A percentile compares a stretch with the other conserved stretches of the same genome.
Evolutionary conservation across 208 protist genomes (phyloP).

Genomic region (Trypanosoma congolense): DNA sequence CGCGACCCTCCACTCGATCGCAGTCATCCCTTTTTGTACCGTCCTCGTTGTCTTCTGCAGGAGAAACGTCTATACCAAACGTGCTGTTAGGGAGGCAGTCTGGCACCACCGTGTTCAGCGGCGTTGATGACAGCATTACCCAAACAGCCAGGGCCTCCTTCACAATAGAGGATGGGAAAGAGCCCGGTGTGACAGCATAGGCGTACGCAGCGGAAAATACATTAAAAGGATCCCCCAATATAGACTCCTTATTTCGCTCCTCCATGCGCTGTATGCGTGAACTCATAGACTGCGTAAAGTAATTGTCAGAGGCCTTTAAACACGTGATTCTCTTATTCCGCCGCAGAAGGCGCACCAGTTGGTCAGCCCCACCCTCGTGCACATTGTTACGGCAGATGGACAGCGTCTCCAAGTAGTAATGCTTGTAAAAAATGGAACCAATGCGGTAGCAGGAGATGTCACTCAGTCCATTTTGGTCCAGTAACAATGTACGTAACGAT

Average conservation of each 20-base stretch:
- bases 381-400: conserved; percentile 54
- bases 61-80: conserved; percentile 26
- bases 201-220: conserved; percentile 46
- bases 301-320: conserved; percentile 44
- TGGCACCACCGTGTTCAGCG: conserved; percentile 58
- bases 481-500: conserved; percentile 44
- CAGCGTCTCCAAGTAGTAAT: conserved; percentile 53
- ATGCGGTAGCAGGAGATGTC: conserved; percentile 63
- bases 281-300: conserved; percentile 38
- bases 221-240: conserved; percentile 62
- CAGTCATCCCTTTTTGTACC: too few relatives aligned
- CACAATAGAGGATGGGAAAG: conserved; percentile 42
- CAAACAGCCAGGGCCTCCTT: conserved; percentile 66
- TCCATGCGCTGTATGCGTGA: conserved; percentile 40
- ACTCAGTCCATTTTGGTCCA: conserved; percentile 57
- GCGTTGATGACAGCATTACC: conserved; percentile 61
- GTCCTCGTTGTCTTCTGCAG: too few relatives aligned
- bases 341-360: conserved; percentile 64
- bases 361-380: conserved; percentile 69
- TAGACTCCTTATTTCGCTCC: conserved; percentile 23
- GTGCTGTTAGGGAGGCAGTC: conserved; percentile 67
- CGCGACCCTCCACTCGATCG: too few relatives aligned
- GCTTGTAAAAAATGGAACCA: conserved; percentile 50
- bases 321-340: conserved; percentile 49
- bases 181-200: conserved; percentile 38